Base-by-base conservation (phyloP, 2,329 filamentous ascomycete species). In the Knufia fluminis region DNA sequence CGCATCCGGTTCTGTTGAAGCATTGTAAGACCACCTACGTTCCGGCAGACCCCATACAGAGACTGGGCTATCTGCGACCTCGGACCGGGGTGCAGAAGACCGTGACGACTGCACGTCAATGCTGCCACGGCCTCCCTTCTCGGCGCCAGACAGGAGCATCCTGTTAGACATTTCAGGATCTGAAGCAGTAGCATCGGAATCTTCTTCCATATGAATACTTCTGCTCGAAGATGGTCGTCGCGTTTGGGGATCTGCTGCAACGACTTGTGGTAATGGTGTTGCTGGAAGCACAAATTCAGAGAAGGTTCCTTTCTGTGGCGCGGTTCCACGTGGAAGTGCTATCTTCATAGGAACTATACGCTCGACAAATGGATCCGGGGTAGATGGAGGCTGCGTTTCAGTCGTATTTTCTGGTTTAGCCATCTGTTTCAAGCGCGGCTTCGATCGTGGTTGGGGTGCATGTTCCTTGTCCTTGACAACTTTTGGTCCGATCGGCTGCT, bases 291-390 rank as follows among this genome's bases (percentile, higher is more conserved):
- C 16, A 17, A 41, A 22, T 20, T 51, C 50, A 31, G 38, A 38
- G 39, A 54, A 52, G 9, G 52, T 20, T 17, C 50, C 54, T 17
- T 40, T 23, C 20, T 28, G 19, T 26, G 52, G 50, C 33, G 49
- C 35, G 4, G 6, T 6, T 36, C 33, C 33, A 28, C 26, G 6
- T n/a, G n/a, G n/a, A n/a, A n/a, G n/a, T n/a, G n/a, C n/a, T n/a
- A n/a, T n/a, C n/a, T n/a, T n/a, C 14, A 31, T 31, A 14, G 28
- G 28, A 31, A 31, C 14, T 14, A 14, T 14, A 31, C 14, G 28
- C 28, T 36, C n/a, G 16, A 36, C 7, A 14, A 36, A 36, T 36
- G 7, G 33, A 14, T 36, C 33, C 6, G 33, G 6, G 10, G 26
- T 28, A 12, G 26, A 28, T 28, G 12, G 6, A 6, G 26, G 26